Percentiles rank a stretch among this genome's conserved stretches.
phyloP scores from a whole-genome alignment of 345 rosid species.

The Ceriops zippeliana region DNA sequence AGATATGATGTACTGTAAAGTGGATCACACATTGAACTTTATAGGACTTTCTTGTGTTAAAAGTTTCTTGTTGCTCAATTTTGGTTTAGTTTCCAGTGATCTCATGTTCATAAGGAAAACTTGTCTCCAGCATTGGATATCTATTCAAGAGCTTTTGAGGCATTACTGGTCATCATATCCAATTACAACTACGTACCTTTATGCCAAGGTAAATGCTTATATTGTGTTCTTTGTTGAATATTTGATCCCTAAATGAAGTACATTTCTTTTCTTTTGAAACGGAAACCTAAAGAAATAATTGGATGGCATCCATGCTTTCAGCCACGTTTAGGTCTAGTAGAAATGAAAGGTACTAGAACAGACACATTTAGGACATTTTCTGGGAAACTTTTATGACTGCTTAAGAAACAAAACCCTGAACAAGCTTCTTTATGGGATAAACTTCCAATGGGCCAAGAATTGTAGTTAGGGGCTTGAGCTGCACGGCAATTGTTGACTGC shows the following conservation, averaged over 20 bases:
- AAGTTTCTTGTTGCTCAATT: slow-evolving; percentile 10
- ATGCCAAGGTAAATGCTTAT: slow-evolving; percentile 53
- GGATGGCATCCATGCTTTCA: neutral
- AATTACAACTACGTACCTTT: slow-evolving; percentile 64
- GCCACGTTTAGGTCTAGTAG: neutral
- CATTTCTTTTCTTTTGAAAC: neutral
- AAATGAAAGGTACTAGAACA: neutral
- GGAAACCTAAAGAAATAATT: neutral
- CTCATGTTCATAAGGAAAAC: slow-evolving; percentile 23
- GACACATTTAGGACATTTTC: neutral
- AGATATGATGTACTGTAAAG: slow-evolving; percentile 1
- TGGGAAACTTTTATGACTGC: neutral
- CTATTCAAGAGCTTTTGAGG: slow-evolving; percentile 70
- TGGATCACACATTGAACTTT: slow-evolving; percentile 1
- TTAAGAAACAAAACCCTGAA: neutral
- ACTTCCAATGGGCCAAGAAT: neutral
- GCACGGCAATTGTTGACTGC: neutral
- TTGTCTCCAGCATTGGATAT: slow-evolving; percentile 64
- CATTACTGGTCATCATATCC: slow-evolving; percentile 99
- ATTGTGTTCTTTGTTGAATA: neutral
- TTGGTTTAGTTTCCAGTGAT: slow-evolving; percentile 20
- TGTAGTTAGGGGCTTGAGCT: no score
- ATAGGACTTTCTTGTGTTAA: slow-evolving; percentile 1
- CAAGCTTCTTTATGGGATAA: neutral
- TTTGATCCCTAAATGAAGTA: neutral